Evolutionary conservation across 2,329 filamentous ascomycete species (phyloP).

Genomic region (Xylariomycetidae sp.): DNA sequence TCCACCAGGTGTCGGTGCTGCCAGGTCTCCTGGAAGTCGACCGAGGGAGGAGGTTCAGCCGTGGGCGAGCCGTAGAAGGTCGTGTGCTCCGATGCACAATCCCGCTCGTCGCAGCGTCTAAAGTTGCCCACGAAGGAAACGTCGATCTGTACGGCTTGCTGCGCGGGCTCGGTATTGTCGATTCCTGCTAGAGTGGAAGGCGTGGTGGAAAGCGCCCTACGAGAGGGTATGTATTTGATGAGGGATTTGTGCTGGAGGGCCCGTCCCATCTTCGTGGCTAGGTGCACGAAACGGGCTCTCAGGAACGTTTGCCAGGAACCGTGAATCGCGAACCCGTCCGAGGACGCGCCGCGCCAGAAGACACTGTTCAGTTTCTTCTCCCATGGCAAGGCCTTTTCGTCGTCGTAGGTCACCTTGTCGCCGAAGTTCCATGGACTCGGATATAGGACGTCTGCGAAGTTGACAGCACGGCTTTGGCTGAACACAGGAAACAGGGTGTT

Average conservation of each 20-base stretch:
- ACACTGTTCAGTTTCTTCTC: slow-evolving; percentile 42
- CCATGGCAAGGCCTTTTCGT: slow-evolving; percentile 38
- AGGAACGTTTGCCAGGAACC: slow-evolving; percentile 55
- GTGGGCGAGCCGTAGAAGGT: slow-evolving; percentile 27
- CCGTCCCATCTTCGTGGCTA: slow-evolving; percentile 35
- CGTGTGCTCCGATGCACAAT: slow-evolving; percentile 26
- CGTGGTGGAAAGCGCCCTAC: slow-evolving; percentile 7
- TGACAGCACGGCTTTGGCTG: slow-evolving; percentile 48
- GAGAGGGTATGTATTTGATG: slow-evolving; percentile 6
- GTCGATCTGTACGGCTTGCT: slow-evolving; percentile 15
- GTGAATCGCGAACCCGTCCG: slow-evolving; percentile 43
- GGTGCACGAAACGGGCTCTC: slow-evolving; percentile 53
- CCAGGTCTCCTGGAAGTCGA: slow-evolving; percentile 33
- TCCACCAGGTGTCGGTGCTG: slow-evolving; percentile 52
- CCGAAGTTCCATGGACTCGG: slow-evolving; percentile 36
- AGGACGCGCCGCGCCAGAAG: slow-evolving; percentile 51
- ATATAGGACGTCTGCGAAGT: slow-evolving; percentile 49
- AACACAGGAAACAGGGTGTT: slow-evolving; percentile 50
- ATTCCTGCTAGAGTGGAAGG: not conserved
- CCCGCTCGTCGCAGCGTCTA: slow-evolving; percentile 25
- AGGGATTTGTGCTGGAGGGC: too few species aligned
- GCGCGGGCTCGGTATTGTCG: not conserved
- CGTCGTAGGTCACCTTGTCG: slow-evolving; percentile 34
- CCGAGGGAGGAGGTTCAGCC: slow-evolving; percentile 13
- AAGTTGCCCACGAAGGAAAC: slow-evolving; percentile 37